These are phyloP conservation scores for Oryza rufipogon DNA, from an alignment of 176 grass and related monocot species.

Conservation along the genomic window DNA sequence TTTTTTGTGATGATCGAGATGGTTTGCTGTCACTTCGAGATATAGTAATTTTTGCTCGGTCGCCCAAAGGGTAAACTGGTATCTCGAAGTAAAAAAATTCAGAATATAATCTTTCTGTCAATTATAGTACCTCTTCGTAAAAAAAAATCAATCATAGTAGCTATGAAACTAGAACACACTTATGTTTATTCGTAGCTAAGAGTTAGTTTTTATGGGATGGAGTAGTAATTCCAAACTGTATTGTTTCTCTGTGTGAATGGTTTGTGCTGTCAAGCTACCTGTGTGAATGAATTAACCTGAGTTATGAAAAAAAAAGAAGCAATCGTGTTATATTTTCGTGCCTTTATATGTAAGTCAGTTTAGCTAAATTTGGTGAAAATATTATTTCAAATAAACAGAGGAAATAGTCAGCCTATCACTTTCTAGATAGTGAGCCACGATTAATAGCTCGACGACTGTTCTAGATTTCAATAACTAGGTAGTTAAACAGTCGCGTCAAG, in stretches of 20 bases:
- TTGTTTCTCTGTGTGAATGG: too few species aligned
- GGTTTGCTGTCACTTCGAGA: not conserved
- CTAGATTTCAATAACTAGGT: slow-evolving; percentile 19
- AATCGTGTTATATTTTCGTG: not conserved
- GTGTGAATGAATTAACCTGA: not conserved
- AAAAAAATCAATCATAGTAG: too few species aligned
- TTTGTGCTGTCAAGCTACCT: not conserved
- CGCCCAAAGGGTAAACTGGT: not conserved
- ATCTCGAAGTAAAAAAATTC: too few species aligned
- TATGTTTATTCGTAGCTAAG: too few species aligned
- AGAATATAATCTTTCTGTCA: not conserved
- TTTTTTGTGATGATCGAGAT: not conserved
- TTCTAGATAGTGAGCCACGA: not conserved
- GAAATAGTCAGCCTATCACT: not conserved
- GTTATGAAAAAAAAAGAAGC: not conserved
- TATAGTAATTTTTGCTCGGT: not conserved
- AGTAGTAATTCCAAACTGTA: not conserved
- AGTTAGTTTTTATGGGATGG: too few species aligned
- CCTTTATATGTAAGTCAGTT: not conserved
- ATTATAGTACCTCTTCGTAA: not conserved
- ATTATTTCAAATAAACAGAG: not conserved
- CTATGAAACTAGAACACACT: too few species aligned
- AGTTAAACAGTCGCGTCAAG: slow-evolving; percentile 21
- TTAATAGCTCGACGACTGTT: slow-evolving; percentile 9
- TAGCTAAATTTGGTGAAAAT: not conserved